Conservation (phyloP, 208 protist species). For the Histomonas meleagridis region DNA sequence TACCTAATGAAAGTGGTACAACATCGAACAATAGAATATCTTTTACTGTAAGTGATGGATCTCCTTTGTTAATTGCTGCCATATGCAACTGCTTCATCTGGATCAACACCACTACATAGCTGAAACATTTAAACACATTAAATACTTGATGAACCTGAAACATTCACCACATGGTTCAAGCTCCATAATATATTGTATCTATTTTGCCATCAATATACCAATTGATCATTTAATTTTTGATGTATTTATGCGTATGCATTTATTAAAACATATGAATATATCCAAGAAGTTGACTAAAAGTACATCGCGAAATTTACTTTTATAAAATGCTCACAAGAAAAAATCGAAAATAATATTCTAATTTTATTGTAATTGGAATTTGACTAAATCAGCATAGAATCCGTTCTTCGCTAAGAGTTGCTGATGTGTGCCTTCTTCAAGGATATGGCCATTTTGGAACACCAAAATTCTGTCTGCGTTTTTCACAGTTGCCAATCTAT, state of each 20-base stretch:
- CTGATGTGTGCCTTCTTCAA: neutral
- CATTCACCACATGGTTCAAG: no score
- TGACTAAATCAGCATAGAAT: slow-evolving; percentile 27
- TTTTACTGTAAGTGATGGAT: slow-evolving; percentile 62
- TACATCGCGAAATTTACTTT: no score
- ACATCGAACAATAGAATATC: slow-evolving; percentile 55
- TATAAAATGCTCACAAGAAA: no score
- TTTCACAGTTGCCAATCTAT: neutral
- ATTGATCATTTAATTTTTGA: no score
- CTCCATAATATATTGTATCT: no score
- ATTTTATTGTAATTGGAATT: slow-evolving; percentile 32
- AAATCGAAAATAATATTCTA: no score
- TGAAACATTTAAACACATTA: no score
- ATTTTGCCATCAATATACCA: no score
- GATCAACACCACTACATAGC: slow-evolving; percentile 64
- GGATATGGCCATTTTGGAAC: neutral
- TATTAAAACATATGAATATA: no score
- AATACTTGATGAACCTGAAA: no score
- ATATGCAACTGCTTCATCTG: slow-evolving; percentile 89
- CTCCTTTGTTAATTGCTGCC: slow-evolving; percentile 77
- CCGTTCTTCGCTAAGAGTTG: neutral
- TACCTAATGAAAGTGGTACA: slow-evolving; percentile 53
- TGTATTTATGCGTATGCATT: no score
- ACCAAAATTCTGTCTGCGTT: slow-evolving; percentile 24
- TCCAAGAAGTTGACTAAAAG: no score